These are phyloP conservation scores for Arthrobotrys entomopaga DNA, from an alignment of 2,329 filamentous ascomycete genomes.

Conservation along the genomic window DNA sequence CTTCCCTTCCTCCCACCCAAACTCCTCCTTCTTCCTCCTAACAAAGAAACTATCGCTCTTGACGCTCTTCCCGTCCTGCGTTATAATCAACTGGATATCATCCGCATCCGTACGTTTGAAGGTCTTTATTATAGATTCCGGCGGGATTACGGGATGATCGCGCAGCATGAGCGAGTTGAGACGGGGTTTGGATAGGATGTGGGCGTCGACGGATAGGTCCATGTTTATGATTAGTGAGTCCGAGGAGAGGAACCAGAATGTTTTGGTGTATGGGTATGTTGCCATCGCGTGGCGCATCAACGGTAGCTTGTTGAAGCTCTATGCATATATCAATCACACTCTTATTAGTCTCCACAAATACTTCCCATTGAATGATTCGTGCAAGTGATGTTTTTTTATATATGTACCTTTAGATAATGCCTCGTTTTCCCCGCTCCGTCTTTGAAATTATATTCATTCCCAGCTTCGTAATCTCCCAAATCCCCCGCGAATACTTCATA, in stretches of 20 bases:
- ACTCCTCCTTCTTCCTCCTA: slow-evolving; percentile 81
- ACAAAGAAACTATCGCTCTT: slow-evolving; percentile 81
- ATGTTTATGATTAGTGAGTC: slow-evolving; percentile 91
- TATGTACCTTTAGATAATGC: slow-evolving; percentile 25
- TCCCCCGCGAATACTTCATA: slow-evolving; percentile 58
- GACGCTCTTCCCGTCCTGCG: slow-evolving; percentile 84
- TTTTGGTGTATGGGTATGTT: slow-evolving; percentile 77
- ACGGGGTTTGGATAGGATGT: slow-evolving; percentile 73
- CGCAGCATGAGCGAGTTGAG: slow-evolving; percentile 84
- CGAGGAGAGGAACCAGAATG: slow-evolving; percentile 87
- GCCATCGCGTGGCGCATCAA: slow-evolving; percentile 89
- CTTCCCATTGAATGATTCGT: slow-evolving; percentile 10
- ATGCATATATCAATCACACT: slow-evolving; percentile 66
- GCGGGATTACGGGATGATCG: slow-evolving; percentile 86
- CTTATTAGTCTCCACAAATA: slow-evolving; percentile 67
- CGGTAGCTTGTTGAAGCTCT: slow-evolving; percentile 80
- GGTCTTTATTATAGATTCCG: slow-evolving; percentile 96
- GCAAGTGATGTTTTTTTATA: slow-evolving; percentile 8
- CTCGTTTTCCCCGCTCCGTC: slow-evolving; percentile 23
- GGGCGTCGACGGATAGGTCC: slow-evolving; percentile 72
- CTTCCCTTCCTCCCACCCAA: slow-evolving; percentile 65
- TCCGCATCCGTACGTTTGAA: slow-evolving; percentile 81
- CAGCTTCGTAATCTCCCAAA: slow-evolving; percentile 27
- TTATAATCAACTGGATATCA: slow-evolving; percentile 82
- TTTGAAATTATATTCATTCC: slow-evolving; percentile 46